These are phyloP conservation scores for Mitragyna speciosa DNA, from an alignment of 257 asterid species.

Conservation along the genomic window DNA sequence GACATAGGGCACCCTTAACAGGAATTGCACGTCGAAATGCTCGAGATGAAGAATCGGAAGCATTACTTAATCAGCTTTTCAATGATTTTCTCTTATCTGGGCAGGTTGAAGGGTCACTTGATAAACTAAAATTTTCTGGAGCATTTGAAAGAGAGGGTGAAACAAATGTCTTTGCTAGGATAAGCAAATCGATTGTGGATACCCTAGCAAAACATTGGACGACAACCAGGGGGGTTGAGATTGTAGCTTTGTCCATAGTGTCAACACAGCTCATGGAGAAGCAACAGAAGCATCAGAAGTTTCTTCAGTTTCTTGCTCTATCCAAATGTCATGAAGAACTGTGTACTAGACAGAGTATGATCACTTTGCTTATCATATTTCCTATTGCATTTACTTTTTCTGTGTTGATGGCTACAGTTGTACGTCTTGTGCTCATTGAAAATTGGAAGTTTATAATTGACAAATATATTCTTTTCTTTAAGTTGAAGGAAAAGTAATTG, in stretches of 20 bases:
- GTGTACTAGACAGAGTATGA: constrained; percentile 77
- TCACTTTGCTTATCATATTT: constrained; percentile 21
- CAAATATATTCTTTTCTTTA: background rate
- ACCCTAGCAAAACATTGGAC: constrained; percentile 98
- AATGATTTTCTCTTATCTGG: constrained; percentile 80
- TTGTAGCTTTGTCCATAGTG: constrained; percentile 66
- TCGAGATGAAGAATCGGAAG: constrained; percentile 92
- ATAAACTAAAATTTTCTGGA: constrained; percentile 61
- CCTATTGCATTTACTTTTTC: background rate
- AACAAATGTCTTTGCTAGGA: constrained; percentile 69
- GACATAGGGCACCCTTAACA: constrained; percentile 52
- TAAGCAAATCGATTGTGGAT: constrained; percentile 91
- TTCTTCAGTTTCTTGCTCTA: constrained; percentile 93
- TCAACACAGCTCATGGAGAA: constrained; percentile 80
- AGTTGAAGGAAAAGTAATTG: background rate
- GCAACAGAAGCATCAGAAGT: constrained; percentile 79
- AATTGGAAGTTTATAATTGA: background rate
- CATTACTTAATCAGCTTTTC: constrained; percentile 78
- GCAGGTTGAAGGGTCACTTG: constrained; percentile 68
- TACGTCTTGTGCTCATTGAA: background rate
- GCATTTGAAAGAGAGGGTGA: constrained; percentile 97
- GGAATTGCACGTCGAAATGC: constrained; percentile 69
- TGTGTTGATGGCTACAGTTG: background rate
- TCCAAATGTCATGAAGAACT: constrained; percentile 95
- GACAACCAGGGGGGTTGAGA: constrained; percentile 89